These are phyloP conservation scores for Punctularia strigosozonata DNA, from an alignment of 768 basidiomycete genomes.

Conservation along the genomic window DNA sequence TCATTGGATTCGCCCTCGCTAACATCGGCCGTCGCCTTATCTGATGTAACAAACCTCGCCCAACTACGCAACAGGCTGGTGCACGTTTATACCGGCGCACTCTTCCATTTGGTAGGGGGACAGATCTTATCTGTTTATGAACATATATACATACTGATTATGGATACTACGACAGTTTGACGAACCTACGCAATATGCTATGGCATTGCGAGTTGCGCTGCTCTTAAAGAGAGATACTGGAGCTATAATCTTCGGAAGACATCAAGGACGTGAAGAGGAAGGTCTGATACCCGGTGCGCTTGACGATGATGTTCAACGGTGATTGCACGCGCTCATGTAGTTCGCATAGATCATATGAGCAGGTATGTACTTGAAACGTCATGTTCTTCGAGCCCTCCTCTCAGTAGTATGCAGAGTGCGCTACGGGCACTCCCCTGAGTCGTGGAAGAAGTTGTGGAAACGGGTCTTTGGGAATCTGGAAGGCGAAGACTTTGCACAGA, in stretches of 20 bases:
- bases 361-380: background rate
- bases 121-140: too few relatives aligned
- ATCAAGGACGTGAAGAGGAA: slow-evolving; percentile 14
- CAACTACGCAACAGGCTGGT: slow-evolving; percentile 15
- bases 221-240: slow-evolving; percentile 14
- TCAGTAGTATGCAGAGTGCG: slow-evolving; percentile 12
- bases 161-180: too few relatives aligned
- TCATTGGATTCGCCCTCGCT: slow-evolving; percentile 1
- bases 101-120: slow-evolving; percentile 28
- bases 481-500: slow-evolving; percentile 11
- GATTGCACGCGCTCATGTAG: slow-evolving; percentile 1
- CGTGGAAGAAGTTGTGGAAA: slow-evolving; percentile 20
- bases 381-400: too few relatives aligned
- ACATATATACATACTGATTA: too few relatives aligned
- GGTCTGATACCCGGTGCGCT: too few relatives aligned
- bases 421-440: slow-evolving; percentile 18
- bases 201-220: slow-evolving; percentile 16
- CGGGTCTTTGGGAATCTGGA: slow-evolving; percentile 13
- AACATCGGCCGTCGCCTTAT: background rate
- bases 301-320: slow-evolving; percentile 17
- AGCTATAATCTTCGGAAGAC: slow-evolving; percentile 21
- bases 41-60: slow-evolving; percentile 9
- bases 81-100: slow-evolving; percentile 19
- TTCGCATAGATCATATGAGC: background rate
- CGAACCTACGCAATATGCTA: slow-evolving; percentile 18